Evolutionary conservation across 192 early-diverging fungal genomes (phyloP), one percentile per base, ranked within the genome.

Genomic region (Linnemannia hyalina): DNA sequence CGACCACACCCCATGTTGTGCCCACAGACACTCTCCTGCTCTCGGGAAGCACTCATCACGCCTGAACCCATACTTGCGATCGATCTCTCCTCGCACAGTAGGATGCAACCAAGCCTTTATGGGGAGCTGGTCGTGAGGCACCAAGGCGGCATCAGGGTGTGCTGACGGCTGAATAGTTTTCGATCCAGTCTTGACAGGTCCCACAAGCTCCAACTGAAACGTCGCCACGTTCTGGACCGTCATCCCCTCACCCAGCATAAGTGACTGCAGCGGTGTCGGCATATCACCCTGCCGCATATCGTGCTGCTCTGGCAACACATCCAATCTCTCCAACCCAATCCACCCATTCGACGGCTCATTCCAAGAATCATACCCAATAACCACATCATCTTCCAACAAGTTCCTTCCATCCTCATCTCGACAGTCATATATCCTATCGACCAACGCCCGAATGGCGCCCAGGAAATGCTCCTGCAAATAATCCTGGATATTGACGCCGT

Each of bases 261-360:
- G 83, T 6, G 85, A 85, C 65, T 93, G 80, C 36, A 89, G 79
- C 1, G 91, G 81, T 0, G 92, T 92, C 2, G 92, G 92, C 80
- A 90, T 90, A 35, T 84, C 79, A 0, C 91, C 92, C 63, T 90
- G 92, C 35, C 88, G 85, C 68, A 90, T 81, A 38, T 84, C 88
- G 44, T 85, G 83, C 22, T 90, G 75, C 5, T 90, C 83, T 15
- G 79, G 79, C 18, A 91, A 75, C 15, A 88, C 74, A 36, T 84
- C 82, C 9, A 92, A 60, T 26, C 88, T 80, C 9, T 80, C 78
- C 6, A 88, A 40, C 6, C 78, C 90, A 13, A 93, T 80, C 74
- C 87, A 93, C 3, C 92, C 92, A n/a, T 83, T 83, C 22, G 88
- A 88, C 4, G 92, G 92, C 54, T 93, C 92, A 75, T 93, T 93